Evolutionary conservation across 768 basidiomycete species (phyloP).

Genomic region (Phylloporus arenicola): DNA sequence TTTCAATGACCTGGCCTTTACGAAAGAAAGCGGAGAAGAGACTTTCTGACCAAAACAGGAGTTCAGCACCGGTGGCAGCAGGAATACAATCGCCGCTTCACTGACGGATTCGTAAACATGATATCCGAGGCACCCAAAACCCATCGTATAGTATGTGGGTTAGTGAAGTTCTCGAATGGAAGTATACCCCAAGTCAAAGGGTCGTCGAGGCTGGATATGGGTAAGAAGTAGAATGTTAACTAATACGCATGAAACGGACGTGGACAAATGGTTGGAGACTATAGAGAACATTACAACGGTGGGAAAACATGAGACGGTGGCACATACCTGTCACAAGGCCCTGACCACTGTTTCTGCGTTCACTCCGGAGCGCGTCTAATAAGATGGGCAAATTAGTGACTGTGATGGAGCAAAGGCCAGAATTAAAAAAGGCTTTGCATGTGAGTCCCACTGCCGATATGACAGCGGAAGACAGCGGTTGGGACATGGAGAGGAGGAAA

Average conservation of each 20-base stretch:
- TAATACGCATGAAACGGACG: conserved; percentile 43
- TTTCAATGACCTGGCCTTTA: conserved; percentile 87
- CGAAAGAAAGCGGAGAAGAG: conserved; percentile 81
- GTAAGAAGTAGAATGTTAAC: conserved; percentile 5
- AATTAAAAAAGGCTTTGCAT: conserved; percentile 72
- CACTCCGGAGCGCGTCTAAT: conserved; percentile 50
- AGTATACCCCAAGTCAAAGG: conserved; percentile 86
- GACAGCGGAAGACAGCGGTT: conserved; percentile 52
- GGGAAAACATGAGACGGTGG: conserved; percentile 2
- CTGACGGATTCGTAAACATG: conserved; percentile 90
- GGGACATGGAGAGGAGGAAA: conserved; percentile 23
- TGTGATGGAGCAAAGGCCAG: conserved; percentile 59
- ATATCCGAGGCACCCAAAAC: conserved; percentile 89
- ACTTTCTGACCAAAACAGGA: conserved; percentile 41
- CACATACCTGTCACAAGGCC: conserved; percentile 70
- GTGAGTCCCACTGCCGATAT: conserved; percentile 65
- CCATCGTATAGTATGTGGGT: conserved; percentile 70
- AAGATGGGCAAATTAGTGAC: conserved; percentile 69
- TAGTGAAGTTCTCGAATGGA: conserved; percentile 57
- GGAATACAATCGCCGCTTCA: conserved; percentile 7
- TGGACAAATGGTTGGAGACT: conserved; percentile 95
- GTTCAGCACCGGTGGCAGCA: conserved; percentile 9
- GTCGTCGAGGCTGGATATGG: conserved; percentile 61
- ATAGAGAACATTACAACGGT: conserved; percentile 5
- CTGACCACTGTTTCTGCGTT: conserved; percentile 43